Evolutionary conservation across 345 rosid genomes (phyloP), one percentile per base, ranked within the genome.

Genomic region (Corchorus capsularis): DNA sequence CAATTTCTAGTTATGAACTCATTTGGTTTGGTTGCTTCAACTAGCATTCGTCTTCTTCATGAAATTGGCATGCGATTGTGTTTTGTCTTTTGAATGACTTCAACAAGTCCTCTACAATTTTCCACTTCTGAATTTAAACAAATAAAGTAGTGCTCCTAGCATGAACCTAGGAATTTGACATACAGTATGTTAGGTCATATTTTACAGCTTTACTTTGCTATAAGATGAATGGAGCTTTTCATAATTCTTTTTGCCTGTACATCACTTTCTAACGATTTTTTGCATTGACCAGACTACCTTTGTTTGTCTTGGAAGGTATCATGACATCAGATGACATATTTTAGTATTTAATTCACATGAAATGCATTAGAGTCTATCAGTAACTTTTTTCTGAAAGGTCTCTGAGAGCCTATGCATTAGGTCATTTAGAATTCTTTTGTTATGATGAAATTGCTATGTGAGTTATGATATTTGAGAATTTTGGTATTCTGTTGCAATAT

Each of bases 401-500:
- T 63, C 10, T 16, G 47, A 63, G 67, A 17, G 16, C 72, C 8
- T 68, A 27, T 47, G 53, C 4, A 68, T 19, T 22, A 68, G 20
- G n/a, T 20, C 16, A 12, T 69, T 8, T 69, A 49, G 22, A 50
- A 4, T 69, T 50, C 32, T 50, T n/a, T 59, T 71, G n/a, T 39
- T 35, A n/a, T 19, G 50, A 54, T 53, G 63, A 34, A 35, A 35
- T 54, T 54, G 63, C 27, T 35, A 14, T 35, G 35, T 4, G 12
- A 53, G 15, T 71, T 55, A 50, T 53, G 47, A 22, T 70, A 3
- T 52, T n/a, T 61, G 52, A 63, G 41, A 9, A 52, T 15, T 43
- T 49, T 49, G 39, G 22, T 73, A 73, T 73, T 53, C 43, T 77
- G 55, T 63, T 59, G 56, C 49, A 45, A 5, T 47, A 49, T 69